phyloP scores from a whole-genome alignment of 805 yeast genomes.

The Jamesozyma spencerorum region DNA sequence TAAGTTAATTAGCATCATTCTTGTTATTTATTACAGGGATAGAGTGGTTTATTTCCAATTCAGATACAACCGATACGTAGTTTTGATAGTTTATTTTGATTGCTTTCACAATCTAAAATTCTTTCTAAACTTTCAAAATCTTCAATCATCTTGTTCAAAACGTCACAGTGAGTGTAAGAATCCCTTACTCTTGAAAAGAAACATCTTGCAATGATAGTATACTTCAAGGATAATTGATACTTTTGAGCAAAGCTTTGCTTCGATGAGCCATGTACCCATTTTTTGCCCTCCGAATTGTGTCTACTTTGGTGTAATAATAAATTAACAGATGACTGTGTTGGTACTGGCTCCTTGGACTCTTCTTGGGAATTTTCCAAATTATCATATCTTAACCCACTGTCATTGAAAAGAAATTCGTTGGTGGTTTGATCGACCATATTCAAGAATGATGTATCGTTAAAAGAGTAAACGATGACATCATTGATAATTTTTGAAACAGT shows the following conservation, averaged over 20 bases:
- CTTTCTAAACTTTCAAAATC: constrained; percentile 19
- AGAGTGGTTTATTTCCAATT: no score
- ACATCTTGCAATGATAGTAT: constrained; percentile 21
- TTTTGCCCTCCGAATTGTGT: neutral
- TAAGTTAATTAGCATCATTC: no score
- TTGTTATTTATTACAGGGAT: no score
- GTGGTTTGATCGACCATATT: constrained; percentile 23
- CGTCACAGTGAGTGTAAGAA: constrained; percentile 21
- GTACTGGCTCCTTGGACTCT: neutral
- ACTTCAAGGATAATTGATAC: constrained; percentile 24
- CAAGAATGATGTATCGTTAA: constrained; percentile 27
- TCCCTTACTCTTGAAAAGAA: constrained; percentile 19
- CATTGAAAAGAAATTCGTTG: constrained; percentile 20
- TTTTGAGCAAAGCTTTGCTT: constrained; percentile 24
- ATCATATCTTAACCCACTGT: constrained; percentile 4
- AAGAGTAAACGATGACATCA: constrained; percentile 25
- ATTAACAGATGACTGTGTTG: constrained; percentile 11
- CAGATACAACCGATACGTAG: no score
- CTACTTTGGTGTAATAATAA: constrained; percentile 5
- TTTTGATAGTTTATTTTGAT: constrained; percentile 2
- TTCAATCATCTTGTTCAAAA: constrained; percentile 20
- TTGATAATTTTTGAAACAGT: constrained; percentile 24
- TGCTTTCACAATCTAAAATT: constrained; percentile 8
- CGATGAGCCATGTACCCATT: neutral
- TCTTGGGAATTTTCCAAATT: constrained; percentile 4